phyloP scores from a whole-genome alignment of 2,329 filamentous ascomycete species.

The Pestalotiopsis sp. region DNA sequence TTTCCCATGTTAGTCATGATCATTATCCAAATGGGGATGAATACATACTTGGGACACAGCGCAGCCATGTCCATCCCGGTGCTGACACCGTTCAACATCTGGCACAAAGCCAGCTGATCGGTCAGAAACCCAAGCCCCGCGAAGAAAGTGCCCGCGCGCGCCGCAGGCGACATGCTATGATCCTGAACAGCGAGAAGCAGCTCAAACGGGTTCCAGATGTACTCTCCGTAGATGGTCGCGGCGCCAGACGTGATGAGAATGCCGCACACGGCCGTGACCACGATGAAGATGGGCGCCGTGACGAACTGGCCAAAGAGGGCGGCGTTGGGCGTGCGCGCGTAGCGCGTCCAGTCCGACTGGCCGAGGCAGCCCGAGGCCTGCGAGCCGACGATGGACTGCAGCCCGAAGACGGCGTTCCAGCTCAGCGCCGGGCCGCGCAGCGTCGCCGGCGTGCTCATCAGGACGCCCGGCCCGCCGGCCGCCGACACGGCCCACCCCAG shows the following conservation, averaged over 20 bases:
- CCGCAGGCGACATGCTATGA: conserved; percentile 26
- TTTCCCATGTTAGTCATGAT: background rate
- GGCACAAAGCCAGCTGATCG: conserved; percentile 33
- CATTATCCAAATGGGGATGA: background rate
- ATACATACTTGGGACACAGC: conserved; percentile 33
- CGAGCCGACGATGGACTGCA: conserved; percentile 30
- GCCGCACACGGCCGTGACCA: conserved; percentile 36
- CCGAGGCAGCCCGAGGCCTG: conserved; percentile 29
- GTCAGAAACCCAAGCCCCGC: conserved; percentile 34
- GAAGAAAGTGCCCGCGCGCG: conserved; percentile 38
- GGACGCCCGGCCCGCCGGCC: conserved; percentile 25
- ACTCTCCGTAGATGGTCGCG: conserved; percentile 31
- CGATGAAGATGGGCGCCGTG: conserved; percentile 36
- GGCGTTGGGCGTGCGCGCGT: conserved; percentile 26
- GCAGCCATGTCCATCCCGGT: conserved; percentile 50
- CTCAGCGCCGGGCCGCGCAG: conserved; percentile 26
- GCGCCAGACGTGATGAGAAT: conserved; percentile 38
- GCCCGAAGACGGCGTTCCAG: conserved; percentile 30
- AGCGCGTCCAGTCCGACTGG: conserved; percentile 35
- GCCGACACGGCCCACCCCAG: conserved; percentile 30
- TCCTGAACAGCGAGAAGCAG: conserved; percentile 36
- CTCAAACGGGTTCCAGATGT: conserved; percentile 40
- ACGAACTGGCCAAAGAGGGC: conserved; percentile 29
- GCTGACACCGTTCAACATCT: conserved; percentile 15
- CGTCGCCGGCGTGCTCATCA: conserved; percentile 23